Conservation (phyloP, 495 filamentous ascomycete species). For the Penicillium macrosclerotiorum region DNA sequence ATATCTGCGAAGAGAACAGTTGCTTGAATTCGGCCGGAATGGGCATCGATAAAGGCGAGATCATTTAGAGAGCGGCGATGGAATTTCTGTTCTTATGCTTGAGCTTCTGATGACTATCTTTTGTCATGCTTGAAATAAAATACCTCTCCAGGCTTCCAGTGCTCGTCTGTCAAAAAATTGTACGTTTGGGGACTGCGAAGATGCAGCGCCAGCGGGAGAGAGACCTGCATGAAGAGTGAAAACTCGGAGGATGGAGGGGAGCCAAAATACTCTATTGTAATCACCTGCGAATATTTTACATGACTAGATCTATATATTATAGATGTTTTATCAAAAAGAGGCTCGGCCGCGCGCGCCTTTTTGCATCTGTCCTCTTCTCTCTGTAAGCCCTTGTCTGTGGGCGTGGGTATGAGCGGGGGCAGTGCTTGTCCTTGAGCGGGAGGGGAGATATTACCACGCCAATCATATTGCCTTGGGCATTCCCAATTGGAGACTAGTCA, state of each 20-base stretch:
- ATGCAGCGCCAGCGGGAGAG: constrained; percentile 3
- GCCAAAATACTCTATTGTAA: not conserved
- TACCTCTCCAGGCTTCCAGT: constrained; percentile 2
- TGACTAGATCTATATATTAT: too few species aligned
- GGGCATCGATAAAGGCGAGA: not conserved
- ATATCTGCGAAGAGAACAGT: not conserved
- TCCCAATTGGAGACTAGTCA: not conserved
- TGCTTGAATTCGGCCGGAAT: not conserved
- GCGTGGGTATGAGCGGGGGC: too few species aligned
- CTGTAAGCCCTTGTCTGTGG: too few species aligned
- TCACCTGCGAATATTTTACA: not conserved
- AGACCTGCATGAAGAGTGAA: not conserved
- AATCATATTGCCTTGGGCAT: not conserved
- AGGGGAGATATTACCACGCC: too few species aligned
- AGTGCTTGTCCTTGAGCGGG: too few species aligned
- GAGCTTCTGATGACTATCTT: too few species aligned
- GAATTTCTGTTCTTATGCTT: not conserved
- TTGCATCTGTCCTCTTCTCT: too few species aligned
- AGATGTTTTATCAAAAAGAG: too few species aligned
- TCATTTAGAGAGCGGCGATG: constrained; percentile 1
- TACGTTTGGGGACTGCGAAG: not conserved
- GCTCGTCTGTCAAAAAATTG: not conserved
- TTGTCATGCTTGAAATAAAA: too few species aligned
- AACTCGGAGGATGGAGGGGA: not conserved
- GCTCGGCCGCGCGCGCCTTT: too few species aligned